Conservation (phyloP, 1,284 basidiomycete species). For the Sporisorium scitamineum region DNA sequence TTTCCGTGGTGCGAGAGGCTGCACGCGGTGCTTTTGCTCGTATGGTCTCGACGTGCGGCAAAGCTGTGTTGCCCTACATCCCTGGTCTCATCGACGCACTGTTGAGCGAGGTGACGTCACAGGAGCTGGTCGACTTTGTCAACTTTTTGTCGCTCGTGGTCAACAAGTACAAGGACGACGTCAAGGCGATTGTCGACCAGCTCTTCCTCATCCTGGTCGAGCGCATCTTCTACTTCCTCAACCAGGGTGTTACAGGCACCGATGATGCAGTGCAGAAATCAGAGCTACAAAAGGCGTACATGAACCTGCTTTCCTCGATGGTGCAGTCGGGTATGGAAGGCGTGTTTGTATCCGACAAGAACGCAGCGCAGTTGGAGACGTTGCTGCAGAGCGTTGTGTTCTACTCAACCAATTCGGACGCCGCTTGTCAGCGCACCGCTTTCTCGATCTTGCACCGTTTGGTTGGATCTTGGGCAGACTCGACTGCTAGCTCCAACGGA, state of each 20-base stretch:
- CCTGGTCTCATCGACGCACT: slow-evolving; percentile 88
- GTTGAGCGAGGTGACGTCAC: slow-evolving; percentile 88
- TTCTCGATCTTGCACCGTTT: slow-evolving; percentile 80
- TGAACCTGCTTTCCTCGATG: slow-evolving; percentile 84
- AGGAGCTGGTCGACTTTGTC: slow-evolving; percentile 94
- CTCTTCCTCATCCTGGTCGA: slow-evolving; percentile 86
- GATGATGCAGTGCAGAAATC: slow-evolving; percentile 86
- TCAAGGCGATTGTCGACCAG: slow-evolving; percentile 88
- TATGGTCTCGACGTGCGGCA: slow-evolving; percentile 88
- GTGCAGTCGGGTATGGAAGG: slow-evolving; percentile 81
- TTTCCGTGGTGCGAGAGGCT: slow-evolving; percentile 90
- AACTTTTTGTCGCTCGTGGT: slow-evolving; percentile 91
- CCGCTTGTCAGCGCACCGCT: slow-evolving; percentile 80
- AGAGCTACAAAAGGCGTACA: slow-evolving; percentile 92
- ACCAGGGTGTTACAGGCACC: slow-evolving; percentile 86
- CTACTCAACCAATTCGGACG: slow-evolving; percentile 70
- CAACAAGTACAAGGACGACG: slow-evolving; percentile 88
- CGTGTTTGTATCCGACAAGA: slow-evolving; percentile 87
- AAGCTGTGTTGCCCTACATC: slow-evolving; percentile 79
- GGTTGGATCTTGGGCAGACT: slow-evolving; percentile 81
- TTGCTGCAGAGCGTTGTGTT: slow-evolving; percentile 76
- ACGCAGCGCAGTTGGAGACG: slow-evolving; percentile 82
- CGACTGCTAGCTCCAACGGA: slow-evolving; percentile 42
- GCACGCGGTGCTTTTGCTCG: slow-evolving; percentile 86
- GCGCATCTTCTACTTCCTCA: slow-evolving; percentile 84